Evolutionary conservation across 352 stramenopile genomes (phyloP).

Genomic region (Peronospora destructor): DNA sequence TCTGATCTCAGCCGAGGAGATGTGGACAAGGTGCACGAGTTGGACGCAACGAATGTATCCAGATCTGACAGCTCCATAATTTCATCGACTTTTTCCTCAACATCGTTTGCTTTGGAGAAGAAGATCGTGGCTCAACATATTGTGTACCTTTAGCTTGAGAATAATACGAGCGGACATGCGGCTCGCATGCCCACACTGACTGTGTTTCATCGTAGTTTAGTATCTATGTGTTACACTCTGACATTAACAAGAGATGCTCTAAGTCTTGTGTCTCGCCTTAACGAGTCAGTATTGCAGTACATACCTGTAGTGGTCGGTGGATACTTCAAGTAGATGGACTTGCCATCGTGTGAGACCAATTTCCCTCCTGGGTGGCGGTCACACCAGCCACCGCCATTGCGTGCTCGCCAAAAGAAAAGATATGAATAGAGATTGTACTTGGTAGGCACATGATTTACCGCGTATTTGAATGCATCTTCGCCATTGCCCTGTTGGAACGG

Average conservation of each 20-base stretch:
- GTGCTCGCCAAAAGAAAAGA: constrained; percentile 64
- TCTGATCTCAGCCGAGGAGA: constrained; percentile 62
- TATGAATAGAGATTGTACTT: constrained; percentile 87
- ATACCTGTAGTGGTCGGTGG: constrained; percentile 15
- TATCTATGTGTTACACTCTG: neutral
- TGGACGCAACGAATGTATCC: constrained; percentile 54
- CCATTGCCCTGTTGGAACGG: constrained; percentile 63
- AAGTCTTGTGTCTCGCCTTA: neutral
- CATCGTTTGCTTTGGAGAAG: constrained; percentile 15
- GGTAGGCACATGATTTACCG: constrained; percentile 75
- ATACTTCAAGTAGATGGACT: constrained; percentile 56
- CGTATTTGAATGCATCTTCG: constrained; percentile 68
- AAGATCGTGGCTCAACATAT: constrained; percentile 25
- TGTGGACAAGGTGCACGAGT: constrained; percentile 77
- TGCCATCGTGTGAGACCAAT: constrained; percentile 38
- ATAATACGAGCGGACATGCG: neutral
- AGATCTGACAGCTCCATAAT: constrained; percentile 13
- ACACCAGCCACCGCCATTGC: constrained; percentile 72
- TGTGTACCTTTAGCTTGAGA: constrained; percentile 13
- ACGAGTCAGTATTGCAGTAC: neutral
- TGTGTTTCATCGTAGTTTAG: neutral
- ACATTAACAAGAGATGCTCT: neutral
- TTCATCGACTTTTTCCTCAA: constrained; percentile 18
- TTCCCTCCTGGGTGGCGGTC: constrained; percentile 54
- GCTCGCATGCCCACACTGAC: no score